Evolutionary conservation across 371 early-diverging fungal species (phyloP).

Genomic region (Ordospora colligata): DNA sequence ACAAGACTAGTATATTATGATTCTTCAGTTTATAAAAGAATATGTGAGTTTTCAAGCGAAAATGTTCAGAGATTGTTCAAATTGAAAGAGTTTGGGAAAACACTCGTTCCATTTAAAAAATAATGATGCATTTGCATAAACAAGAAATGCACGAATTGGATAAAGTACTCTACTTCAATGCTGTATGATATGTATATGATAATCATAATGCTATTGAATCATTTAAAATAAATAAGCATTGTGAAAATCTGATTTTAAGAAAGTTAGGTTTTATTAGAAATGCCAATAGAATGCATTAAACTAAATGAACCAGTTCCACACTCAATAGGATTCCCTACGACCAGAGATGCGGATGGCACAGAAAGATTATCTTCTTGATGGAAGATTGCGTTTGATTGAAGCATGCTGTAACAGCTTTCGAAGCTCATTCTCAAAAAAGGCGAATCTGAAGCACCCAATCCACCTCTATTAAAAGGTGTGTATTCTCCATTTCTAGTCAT

Average conservation of each 20-base stretch:
- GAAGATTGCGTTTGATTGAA: slow-evolving; percentile 37
- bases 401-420: slow-evolving; percentile 45
- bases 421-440: slow-evolving; percentile 55
- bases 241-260: neutral
- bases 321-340: slow-evolving; percentile 78
- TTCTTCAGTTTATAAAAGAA: slow-evolving; percentile 51
- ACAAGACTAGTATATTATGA: slow-evolving; percentile 54
- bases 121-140: neutral
- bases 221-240: no score
- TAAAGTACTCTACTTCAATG: no score
- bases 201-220: no score
- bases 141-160: no score
- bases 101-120: neutral
- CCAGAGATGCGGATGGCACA: slow-evolving; percentile 78
- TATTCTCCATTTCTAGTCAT: slow-evolving; percentile 65
- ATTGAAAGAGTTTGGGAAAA: slow-evolving; percentile 9
- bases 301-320: slow-evolving; percentile 82
- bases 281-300: slow-evolving; percentile 32
- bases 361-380: slow-evolving; percentile 67
- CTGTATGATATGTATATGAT: no score
- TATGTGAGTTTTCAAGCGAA: slow-evolving; percentile 32
- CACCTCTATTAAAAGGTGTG: slow-evolving; percentile 36
- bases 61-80: slow-evolving; percentile 2
- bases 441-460: slow-evolving; percentile 30
- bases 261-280: neutral